Evolutionary conservation across 441 rosid genomes (phyloP), one percentile per base, ranked within the genome.

Genomic region (Populus hybrid): DNA sequence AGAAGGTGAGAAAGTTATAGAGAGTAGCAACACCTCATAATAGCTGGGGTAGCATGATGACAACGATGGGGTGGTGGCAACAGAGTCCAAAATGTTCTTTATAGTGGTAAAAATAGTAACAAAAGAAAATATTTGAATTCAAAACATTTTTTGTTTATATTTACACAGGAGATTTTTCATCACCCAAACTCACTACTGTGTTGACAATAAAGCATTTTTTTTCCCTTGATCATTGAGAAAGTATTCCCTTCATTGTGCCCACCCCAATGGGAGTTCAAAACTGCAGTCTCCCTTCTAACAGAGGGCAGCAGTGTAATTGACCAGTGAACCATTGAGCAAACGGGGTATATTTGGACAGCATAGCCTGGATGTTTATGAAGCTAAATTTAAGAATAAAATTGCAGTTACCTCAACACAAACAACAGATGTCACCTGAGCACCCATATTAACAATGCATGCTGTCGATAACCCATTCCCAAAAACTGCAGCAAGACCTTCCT

Each of bases 401-500:
- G 65, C 64, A 80, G 61, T 78, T 90, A 94, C 99, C 99, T 94
- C 99, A 28, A 97, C 69, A 74, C 99, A 97, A 78, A 93, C 86
- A 31, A 97, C 88, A 20, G 99, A 89, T 72, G 95, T 89, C 83
- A 90, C 92, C 83, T 97, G 98, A 78, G 97, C 93, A 82, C 99
- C 99, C 76, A 97, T 79, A 80, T 91, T 97, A 77, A 97, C 97
- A 71, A 97, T 85, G 80, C 99, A 97, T 64, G 98, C 94, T 8
- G 97, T 94, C 8, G 97, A 88, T 77, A 94, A 85, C 68, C 99
- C 99, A 71, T 94, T 97, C 74, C 99, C 99, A 87, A 97, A 97
- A 80, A 87, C 90, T 73, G 98, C 95, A 73, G 99, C 92, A 77
- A 97, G 88, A 73, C 97, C 98, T 91, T 93, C 99, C 97, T 92